These are phyloP conservation scores for Gremmenia infestans DNA, from an alignment of 2,329 filamentous ascomycete species.

Conservation along the genomic window DNA sequence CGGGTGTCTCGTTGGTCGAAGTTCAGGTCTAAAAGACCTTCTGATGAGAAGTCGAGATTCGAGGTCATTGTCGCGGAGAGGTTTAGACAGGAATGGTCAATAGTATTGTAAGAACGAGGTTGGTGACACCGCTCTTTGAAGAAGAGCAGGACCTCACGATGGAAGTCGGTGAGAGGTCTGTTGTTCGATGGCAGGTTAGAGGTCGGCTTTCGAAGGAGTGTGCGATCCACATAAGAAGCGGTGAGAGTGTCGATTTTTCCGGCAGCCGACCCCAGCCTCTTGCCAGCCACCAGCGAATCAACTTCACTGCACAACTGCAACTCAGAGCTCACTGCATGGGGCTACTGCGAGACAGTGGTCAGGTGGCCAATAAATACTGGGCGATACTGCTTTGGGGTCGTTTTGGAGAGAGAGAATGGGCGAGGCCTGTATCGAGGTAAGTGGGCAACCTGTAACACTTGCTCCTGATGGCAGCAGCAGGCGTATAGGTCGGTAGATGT, in stretches of 20 bases:
- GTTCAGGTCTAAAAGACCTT: constrained; percentile 56
- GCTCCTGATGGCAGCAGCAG: neutral
- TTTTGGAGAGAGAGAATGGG: neutral
- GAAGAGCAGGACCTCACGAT: constrained; percentile 27
- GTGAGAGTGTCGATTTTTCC: constrained; percentile 15
- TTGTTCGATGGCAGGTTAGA: constrained; percentile 19
- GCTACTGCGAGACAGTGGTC: constrained; percentile 16
- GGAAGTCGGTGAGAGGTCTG: constrained; percentile 28
- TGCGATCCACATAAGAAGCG: constrained; percentile 25
- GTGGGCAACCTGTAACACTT: neutral
- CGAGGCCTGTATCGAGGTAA: neutral
- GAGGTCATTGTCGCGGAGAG: constrained; percentile 43
- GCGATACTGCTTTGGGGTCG: neutral
- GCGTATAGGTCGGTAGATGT: no score
- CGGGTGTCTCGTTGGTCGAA: constrained; percentile 53
- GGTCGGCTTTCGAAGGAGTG: constrained; percentile 13
- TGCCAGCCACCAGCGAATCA: constrained; percentile 21
- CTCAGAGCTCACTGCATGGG: constrained; percentile 16
- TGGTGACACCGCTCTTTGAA: constrained; percentile 33
- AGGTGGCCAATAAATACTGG: constrained; percentile 17
- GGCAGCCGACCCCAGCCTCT: constrained; percentile 7
- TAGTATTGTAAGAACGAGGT: constrained; percentile 41
- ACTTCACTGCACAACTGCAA: constrained; percentile 5
- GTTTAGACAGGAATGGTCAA: constrained; percentile 32
- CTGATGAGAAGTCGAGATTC: constrained; percentile 56